Evolutionary conservation across 1,284 basidiomycete genomes (phyloP).

Genomic region (Heimioporus retisporus): DNA sequence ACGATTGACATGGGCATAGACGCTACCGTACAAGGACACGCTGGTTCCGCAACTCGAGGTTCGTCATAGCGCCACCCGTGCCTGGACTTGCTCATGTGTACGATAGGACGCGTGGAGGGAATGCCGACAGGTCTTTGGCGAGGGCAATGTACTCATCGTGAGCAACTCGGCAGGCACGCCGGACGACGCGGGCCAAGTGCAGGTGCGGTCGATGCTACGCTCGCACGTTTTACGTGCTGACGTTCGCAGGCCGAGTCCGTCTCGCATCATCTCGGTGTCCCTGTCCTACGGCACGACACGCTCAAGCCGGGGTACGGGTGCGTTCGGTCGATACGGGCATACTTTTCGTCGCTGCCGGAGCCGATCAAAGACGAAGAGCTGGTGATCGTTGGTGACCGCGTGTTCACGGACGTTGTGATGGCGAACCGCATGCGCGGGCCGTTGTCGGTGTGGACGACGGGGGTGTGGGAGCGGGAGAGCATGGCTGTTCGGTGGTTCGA

Average conservation of each 20-base stretch:
- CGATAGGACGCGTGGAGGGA: conserved; percentile 81
- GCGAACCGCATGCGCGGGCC: conserved; percentile 80
- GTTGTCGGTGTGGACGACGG: conserved; percentile 74
- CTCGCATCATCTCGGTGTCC: conserved; percentile 78
- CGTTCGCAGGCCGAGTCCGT: conserved; percentile 84
- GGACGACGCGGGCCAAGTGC: conserved; percentile 83
- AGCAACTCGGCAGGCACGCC: conserved; percentile 94
- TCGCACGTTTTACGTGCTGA: no score
- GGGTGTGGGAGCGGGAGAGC: conserved; percentile 73
- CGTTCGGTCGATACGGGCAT: conserved; percentile 38
- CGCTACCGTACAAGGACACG: conserved; percentile 77
- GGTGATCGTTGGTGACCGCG: conserved; percentile 89
- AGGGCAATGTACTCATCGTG: conserved; percentile 88
- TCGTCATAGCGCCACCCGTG: conserved; percentile 26
- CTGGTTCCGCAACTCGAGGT: conserved; percentile 81
- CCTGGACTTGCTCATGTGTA: conserved; percentile 17
- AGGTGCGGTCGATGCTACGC: conserved; percentile 60
- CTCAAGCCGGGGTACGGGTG: conserved; percentile 76
- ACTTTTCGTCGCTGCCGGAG: conserved; percentile 47
- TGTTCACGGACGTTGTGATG: conserved; percentile 93
- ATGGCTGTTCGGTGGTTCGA: conserved; percentile 70
- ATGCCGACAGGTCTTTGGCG: conserved; percentile 80
- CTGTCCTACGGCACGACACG: conserved; percentile 83
- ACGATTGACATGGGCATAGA: conserved; percentile 63
- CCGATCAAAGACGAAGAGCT: conserved; percentile 71